phyloP scores from a whole-genome alignment of 2,329 filamentous ascomycete genomes.

The Grosmannia huntii region DNA sequence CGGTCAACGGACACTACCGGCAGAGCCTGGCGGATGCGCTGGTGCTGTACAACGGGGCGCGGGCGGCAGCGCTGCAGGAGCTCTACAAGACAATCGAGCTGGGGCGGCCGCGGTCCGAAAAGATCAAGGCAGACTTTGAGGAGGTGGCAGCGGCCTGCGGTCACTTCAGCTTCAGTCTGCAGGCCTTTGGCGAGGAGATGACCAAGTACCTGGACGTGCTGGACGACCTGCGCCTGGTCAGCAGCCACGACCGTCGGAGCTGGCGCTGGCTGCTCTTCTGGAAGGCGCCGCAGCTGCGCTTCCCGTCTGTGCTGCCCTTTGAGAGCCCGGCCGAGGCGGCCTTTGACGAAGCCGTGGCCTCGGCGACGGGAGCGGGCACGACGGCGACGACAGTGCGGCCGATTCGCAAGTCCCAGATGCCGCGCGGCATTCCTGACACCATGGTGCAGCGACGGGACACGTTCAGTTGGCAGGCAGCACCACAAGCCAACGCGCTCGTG shows the following conservation, averaged over 20 bases:
- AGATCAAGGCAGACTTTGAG: constrained; percentile 83
- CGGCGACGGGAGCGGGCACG: background rate
- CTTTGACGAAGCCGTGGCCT: background rate
- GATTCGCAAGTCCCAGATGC: constrained; percentile 40
- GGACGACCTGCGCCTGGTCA: constrained; percentile 68
- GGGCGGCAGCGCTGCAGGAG: constrained; percentile 61
- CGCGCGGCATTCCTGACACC: constrained; percentile 40
- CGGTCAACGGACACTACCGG: constrained; percentile 66
- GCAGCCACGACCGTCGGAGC: constrained; percentile 46
- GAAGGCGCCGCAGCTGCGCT: constrained; percentile 21
- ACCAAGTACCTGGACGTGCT: constrained; percentile 70
- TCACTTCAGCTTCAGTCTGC: constrained; percentile 85
- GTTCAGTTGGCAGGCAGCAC: constrained; percentile 43
- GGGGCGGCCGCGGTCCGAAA: constrained; percentile 52
- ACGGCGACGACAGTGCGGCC: constrained; percentile 24
- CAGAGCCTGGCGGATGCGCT: constrained; percentile 72
- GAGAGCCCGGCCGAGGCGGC: constrained; percentile 19
- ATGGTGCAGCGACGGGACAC: constrained; percentile 40
- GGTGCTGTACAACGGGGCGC: constrained; percentile 61
- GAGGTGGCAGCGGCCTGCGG: constrained; percentile 97
- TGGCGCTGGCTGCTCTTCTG: constrained; percentile 88
- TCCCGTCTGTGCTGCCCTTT: constrained; percentile 16
- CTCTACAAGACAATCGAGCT: constrained; percentile 73
- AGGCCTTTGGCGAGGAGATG: constrained; percentile 85
- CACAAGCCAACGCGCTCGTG: constrained; percentile 30